Conservation (phyloP, 2,329 filamentous ascomycete genomes). For the Trichoderma oligosporum region DNA sequence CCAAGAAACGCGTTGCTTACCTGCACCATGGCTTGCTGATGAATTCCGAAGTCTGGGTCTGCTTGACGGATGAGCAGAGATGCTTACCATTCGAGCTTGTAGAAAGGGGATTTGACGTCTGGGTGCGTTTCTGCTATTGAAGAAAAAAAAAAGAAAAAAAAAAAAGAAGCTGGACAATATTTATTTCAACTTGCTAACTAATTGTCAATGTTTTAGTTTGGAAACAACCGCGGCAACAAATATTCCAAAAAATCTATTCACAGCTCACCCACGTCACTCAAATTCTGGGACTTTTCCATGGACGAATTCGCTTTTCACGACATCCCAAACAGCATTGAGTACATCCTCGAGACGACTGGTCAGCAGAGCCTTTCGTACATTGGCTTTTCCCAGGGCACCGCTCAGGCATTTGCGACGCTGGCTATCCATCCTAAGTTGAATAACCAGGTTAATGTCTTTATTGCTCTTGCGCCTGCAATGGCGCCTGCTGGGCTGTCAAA, state of each 20-base stretch:
- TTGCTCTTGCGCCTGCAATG: conserved; percentile 94
- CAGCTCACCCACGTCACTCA: conserved; percentile 65
- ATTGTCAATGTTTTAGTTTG: conserved; percentile 53
- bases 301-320: conserved; percentile 98
- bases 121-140: too few relatives aligned
- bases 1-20: conserved; percentile 84
- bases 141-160: too few relatives aligned
- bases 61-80: conserved; percentile 78
- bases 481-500: conserved; percentile 87
- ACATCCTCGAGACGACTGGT: conserved; percentile 79
- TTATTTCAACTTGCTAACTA: too few relatives aligned
- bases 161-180: too few relatives aligned
- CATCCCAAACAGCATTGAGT: conserved; percentile 90
- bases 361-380: conserved; percentile 89
- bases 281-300: conserved; percentile 98
- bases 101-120: conserved; percentile 91
- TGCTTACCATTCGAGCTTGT: conserved; percentile 86
- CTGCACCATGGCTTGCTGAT: conserved; percentile 94
- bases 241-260: conserved; percentile 93
- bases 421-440: conserved; percentile 92
- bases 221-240: conserved; percentile 98
- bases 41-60: conserved; percentile 99
- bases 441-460: conserved; percentile 90
- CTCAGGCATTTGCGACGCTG: conserved; percentile 90
- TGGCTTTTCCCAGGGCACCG: conserved; percentile 94